phyloP scores from a whole-genome alignment of 2,329 filamentous ascomycete species.

The Calonectria hongkongensis region DNA sequence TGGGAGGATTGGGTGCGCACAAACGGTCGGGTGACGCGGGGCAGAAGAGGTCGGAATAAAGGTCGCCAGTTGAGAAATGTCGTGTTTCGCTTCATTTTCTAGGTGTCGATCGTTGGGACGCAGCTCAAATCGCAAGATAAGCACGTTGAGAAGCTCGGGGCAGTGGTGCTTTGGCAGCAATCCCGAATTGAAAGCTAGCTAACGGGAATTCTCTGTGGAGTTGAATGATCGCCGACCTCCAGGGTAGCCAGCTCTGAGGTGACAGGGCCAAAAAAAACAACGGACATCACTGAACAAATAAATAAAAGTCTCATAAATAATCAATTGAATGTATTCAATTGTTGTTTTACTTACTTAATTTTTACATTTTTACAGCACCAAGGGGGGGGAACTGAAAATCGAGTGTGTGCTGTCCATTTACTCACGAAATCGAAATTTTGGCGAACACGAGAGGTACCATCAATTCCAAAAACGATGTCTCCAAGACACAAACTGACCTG shows the following conservation, averaged over 20 bases:
- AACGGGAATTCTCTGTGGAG: not conserved
- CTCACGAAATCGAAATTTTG: no score
- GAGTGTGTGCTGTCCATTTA: no score
- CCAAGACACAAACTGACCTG: no score
- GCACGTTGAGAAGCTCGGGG: not conserved
- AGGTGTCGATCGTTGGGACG: not conserved
- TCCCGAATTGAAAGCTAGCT: constrained; percentile 10
- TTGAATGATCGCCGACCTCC: not conserved
- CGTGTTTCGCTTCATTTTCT: constrained; percentile 54
- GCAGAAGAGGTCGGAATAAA: constrained; percentile 40
- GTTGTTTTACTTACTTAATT: no score
- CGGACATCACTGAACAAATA: no score
- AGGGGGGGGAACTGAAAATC: no score
- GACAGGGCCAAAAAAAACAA: no score
- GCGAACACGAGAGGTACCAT: no score
- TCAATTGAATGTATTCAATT: no score
- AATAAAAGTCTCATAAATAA: no score
- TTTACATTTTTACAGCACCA: no score
- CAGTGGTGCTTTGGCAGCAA: constrained; percentile 11
- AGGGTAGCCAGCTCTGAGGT: constrained; percentile 15
- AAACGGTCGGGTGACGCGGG: constrained; percentile 30
- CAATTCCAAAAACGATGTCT: no score
- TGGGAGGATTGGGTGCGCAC: constrained; percentile 55
- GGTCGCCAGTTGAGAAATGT: constrained; percentile 49
- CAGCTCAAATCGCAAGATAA: not conserved